These are phyloP conservation scores for Pseudohalonectria lignicola DNA, from an alignment of 2,329 filamentous ascomycete species.

Conservation along the genomic window DNA sequence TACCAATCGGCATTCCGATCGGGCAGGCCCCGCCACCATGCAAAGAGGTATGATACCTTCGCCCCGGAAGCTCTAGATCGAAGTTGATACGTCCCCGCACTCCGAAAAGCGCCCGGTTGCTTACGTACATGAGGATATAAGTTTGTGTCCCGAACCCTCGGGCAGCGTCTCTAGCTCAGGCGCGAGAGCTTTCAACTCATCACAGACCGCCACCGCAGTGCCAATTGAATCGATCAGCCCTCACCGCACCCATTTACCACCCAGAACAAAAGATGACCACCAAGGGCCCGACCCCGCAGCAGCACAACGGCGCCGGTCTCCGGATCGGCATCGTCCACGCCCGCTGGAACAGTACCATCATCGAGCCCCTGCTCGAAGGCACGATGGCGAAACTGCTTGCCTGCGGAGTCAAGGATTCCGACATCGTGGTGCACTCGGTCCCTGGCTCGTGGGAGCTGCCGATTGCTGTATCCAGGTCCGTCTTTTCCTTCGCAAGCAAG, in stretches of 20 bases:
- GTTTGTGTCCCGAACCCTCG: too few species aligned
- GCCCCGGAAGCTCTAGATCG: too few species aligned
- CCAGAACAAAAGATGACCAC: slow-evolving; percentile 36
- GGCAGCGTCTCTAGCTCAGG: too few species aligned
- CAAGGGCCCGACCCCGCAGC: slow-evolving; percentile 46
- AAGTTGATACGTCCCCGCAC: too few species aligned
- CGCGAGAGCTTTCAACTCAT: too few species aligned
- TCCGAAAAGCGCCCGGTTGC: too few species aligned
- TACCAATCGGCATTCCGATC: too few species aligned
- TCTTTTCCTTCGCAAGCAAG: too few species aligned
- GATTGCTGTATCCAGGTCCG: slow-evolving; percentile 74
- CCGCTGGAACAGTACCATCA: slow-evolving; percentile 86
- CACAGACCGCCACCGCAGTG: too few species aligned
- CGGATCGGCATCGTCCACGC: slow-evolving; percentile 94
- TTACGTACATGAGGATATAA: too few species aligned
- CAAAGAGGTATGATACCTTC: too few species aligned
- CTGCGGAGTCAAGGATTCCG: slow-evolving; percentile 74
- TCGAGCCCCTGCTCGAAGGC: slow-evolving; percentile 73
- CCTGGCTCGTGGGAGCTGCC: slow-evolving; percentile 93
- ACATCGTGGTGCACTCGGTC: slow-evolving; percentile 82
- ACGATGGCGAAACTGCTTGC: slow-evolving; percentile 66
- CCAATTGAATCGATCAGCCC: not conserved
- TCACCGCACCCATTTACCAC: slow-evolving; percentile 14
- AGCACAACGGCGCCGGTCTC: slow-evolving; percentile 58
- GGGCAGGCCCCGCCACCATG: too few species aligned